Base-by-base conservation (phyloP, 192 early-diverging fungal species). In the Chytriomyces sp. region DNA sequence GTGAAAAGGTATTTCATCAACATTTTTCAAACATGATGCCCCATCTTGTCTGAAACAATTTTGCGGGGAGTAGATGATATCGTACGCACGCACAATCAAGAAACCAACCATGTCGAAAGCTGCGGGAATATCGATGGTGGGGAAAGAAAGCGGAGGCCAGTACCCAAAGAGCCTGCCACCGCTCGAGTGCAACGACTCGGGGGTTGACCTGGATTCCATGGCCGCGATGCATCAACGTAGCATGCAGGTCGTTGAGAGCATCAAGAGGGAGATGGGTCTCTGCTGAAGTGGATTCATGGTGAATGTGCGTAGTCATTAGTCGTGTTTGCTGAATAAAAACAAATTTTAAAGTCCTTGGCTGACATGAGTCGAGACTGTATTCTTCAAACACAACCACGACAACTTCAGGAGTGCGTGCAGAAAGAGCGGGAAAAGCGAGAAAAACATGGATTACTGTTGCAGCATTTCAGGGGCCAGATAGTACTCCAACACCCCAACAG, bases 401-500 rank as follows among this genome's bases (percentile, higher is more conserved):
- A 3, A 4, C 35, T 35, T 35, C 35, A 35, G 35, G 35, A 35
- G 35, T 35, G 35, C 35, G 35, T 35, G 35, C 35, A 35, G 4
- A 35, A 35, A 35, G 35, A 35, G 35, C 35, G 35, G 35, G 4
- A 35, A 35, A 35, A 35, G 35, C 35, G 35, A 35, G 35, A 35
- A 35, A 35, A 35, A 35, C 35, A 35, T 35, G 35, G 35, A 35
- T 35, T 26, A 18, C 46, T 26, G 46, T 20, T 16, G 11, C 44
- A 26, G 46, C 76, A 24, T 59, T 50, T 77, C 76, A 16, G 76
- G 76, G 5, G 67, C 49, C 10, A 77, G 60, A 47, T 45, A 77
- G 76, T 77, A 77, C 53, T 77, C 76, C 67, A 77, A 50, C n/a
- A 69, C 11, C 35, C 76, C 76, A 35, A 77, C 67, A 49, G 70